These are phyloP conservation scores for Neophaeococcomyces mojaviensis DNA, from an alignment of 2,329 filamentous ascomycete species.

Conservation along the genomic window DNA sequence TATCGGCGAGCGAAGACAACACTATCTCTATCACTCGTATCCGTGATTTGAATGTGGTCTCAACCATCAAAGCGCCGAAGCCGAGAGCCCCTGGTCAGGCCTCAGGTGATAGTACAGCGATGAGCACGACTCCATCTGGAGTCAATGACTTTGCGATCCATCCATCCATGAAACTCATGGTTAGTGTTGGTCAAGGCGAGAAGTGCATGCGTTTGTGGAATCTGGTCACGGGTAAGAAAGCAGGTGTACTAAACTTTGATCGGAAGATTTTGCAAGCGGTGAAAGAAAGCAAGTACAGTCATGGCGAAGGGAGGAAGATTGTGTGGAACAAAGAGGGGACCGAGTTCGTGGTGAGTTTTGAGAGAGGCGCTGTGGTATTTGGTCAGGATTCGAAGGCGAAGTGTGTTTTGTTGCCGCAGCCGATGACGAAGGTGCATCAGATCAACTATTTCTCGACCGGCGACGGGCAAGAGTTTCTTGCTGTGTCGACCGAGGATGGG, in stretches of 20 bases:
- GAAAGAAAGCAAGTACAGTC: constrained; percentile 67
- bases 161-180: constrained; percentile 92
- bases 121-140: constrained; percentile 73
- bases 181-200: constrained; percentile 84
- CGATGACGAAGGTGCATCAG: constrained; percentile 74
- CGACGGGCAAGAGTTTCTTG: constrained; percentile 49
- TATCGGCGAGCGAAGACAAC: constrained; percentile 84
- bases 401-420: constrained; percentile 61
- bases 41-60: constrained; percentile 81
- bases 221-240: constrained; percentile 90
- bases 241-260: constrained; percentile 80
- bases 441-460: constrained; percentile 59
- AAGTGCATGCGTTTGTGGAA: constrained; percentile 93
- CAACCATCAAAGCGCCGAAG: constrained; percentile 79
- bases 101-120: constrained; percentile 79
- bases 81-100: constrained; percentile 73
- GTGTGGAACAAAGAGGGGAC: constrained; percentile 70
- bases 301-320: constrained; percentile 75
- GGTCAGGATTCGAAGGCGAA: constrained; percentile 70
- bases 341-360: constrained; percentile 84
- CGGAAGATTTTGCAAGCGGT: constrained; percentile 63
- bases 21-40: constrained; percentile 81
- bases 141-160: constrained; percentile 94
- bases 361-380: constrained; percentile 75
- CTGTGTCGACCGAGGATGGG: constrained; percentile 84